Conservation (phyloP, 192 early-diverging fungal genomes). For the Gryganskiella cystojenkinii region DNA sequence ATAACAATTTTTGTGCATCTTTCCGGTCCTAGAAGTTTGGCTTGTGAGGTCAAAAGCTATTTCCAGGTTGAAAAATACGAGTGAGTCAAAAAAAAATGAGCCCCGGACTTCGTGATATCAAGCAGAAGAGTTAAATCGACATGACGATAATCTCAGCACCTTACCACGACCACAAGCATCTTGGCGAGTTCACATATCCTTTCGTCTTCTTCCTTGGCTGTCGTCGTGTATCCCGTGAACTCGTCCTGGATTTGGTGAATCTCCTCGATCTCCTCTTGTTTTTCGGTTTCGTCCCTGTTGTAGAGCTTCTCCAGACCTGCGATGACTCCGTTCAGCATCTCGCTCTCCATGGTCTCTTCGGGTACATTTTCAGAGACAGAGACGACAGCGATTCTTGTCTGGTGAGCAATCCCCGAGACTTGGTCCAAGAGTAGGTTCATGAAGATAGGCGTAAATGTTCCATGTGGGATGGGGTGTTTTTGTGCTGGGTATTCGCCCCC, state of each 20-base stretch:
- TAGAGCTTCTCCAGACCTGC: slow-evolving; percentile 56
- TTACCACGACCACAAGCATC: slow-evolving; percentile 56
- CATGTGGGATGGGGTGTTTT: slow-evolving; percentile 43
- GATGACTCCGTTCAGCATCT: slow-evolving; percentile 63
- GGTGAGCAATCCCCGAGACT: slow-evolving; percentile 60
- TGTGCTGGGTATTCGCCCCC: not conserved
- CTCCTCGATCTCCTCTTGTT: slow-evolving; percentile 24
- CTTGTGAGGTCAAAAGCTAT: slow-evolving; percentile 62
- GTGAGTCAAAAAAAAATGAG: too few relatives aligned
- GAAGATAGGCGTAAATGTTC: slow-evolving; percentile 56
- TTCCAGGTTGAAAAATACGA: not conserved
- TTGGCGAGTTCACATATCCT: slow-evolving; percentile 54
- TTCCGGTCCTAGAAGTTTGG: slow-evolving; percentile 58
- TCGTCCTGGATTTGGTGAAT: slow-evolving; percentile 17
- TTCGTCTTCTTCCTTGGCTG: slow-evolving; percentile 34
- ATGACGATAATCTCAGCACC: not conserved
- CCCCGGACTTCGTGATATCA: not conserved
- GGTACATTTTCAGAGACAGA: slow-evolving; percentile 55
- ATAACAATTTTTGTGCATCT: slow-evolving; percentile 55
- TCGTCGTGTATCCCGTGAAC: not conserved
- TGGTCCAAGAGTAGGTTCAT: slow-evolving; percentile 66
- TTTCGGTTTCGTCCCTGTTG: slow-evolving; percentile 11
- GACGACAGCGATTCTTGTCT: slow-evolving; percentile 58
- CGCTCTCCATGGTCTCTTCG: slow-evolving; percentile 56
- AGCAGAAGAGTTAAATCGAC: not conserved